A percentile compares a stretch with the other conserved stretches of the same genome.
phyloP scores from a whole-genome alignment of 2,329 filamentous ascomycete genomes.

The Aspergillus fumigatus region DNA sequence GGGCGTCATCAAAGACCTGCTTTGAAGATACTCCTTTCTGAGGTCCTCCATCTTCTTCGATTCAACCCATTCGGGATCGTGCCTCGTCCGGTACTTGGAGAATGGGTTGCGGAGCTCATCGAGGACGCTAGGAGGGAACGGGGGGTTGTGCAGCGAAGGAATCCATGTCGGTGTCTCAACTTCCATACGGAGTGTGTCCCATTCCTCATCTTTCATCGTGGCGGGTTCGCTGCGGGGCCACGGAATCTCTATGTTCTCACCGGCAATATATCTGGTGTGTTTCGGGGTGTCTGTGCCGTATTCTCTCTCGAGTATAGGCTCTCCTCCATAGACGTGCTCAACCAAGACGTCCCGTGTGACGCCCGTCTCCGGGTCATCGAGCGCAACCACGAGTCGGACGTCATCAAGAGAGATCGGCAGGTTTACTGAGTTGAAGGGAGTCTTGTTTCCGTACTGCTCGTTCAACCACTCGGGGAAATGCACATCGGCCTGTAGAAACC shows the following conservation, averaged over 20 bases:
- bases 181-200: constrained; percentile 71
- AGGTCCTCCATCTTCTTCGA: constrained; percentile 59
- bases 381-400: constrained; percentile 75
- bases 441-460: constrained; percentile 34
- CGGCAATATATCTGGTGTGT: constrained; percentile 57
- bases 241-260: constrained; percentile 67
- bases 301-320: constrained; percentile 48
- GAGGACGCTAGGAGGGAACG: constrained; percentile 73
- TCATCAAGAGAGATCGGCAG: constrained; percentile 62
- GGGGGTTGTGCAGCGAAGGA: constrained; percentile 70
- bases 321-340: constrained; percentile 59
- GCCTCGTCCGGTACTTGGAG: constrained; percentile 74
- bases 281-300: constrained; percentile 41
- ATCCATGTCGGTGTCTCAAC: constrained; percentile 72
- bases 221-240: constrained; percentile 61
- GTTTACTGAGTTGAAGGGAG: constrained; percentile 46
- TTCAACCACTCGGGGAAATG: constrained; percentile 36
- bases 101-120: constrained; percentile 83
- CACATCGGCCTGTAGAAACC: constrained; percentile 36
- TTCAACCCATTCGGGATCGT: constrained; percentile 68
- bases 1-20: constrained; percentile 45
- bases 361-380: constrained; percentile 63
- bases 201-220: constrained; percentile 50
- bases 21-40: constrained; percentile 42
- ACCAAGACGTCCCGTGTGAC: constrained; percentile 69